Evolutionary conservation across 1,284 basidiomycete genomes (phyloP), one percentile per base, ranked within the genome.

Genomic region (Ceratobasidium papillatum): DNA sequence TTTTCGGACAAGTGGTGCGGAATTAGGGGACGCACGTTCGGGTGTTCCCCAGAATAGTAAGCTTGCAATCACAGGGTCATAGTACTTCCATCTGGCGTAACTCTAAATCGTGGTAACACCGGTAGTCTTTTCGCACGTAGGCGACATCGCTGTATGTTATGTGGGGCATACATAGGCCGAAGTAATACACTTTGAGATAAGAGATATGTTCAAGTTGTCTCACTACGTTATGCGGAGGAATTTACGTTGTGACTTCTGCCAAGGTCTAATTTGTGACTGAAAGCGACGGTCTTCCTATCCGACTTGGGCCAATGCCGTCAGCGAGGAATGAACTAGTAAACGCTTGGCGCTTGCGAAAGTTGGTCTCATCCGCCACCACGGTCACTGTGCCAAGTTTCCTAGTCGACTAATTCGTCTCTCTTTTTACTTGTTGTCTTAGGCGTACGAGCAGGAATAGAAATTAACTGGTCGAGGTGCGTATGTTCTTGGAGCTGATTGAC

Each of bases 341-440:
- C 52, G 52, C 52, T 32, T 25, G 52, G 52, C 52, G 52, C 52
- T 54, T 54, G 52, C 30, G 45, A 54, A 54, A 54, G 52, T 54
- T 30, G 2, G 52, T 54, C 52, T 14, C 52, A 30, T 54, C 52
- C 25, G 52, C 52, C 52, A 54, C 52, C 52, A 54, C 52, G 52
- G 52, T 54, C 27, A 22, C 52, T 54, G 52, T 14, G n/a, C 52
- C 52, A 54, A 54, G 52, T 32, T 30, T 54, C 52, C 25, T 32
- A 25, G 27, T 32, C 27, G 52, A 54, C 52, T 14, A 32, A 54
- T 54, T 32, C 27, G 52, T 54, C 52, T 54, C 52, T 54, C 52
- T 2, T 54, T 54, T 54, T 30, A 14, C 52, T 54, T 54, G 52
- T 27, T 32, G 25, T 54, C 27, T 19, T 54, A 19, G 4, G n/a